A percentile compares a stretch with the other conserved stretches of the same genome.
Evolutionary conservation across 129 eudicot genomes (phyloP).

Genomic region (Flaveria ramosissima): DNA sequence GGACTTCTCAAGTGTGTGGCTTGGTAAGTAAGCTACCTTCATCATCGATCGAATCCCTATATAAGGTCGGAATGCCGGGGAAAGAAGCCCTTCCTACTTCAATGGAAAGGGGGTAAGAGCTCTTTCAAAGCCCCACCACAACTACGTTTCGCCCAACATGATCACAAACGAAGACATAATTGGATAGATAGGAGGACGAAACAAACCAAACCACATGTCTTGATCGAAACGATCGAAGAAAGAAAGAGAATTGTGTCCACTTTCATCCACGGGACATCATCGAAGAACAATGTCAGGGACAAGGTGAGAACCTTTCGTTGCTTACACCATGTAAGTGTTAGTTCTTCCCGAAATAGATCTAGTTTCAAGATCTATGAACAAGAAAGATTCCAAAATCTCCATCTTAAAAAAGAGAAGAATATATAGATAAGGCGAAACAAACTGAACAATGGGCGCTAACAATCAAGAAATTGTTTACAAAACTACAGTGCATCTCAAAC

Average conservation of each 20-base stretch:
- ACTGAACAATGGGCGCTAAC: not conserved
- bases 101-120: not conserved
- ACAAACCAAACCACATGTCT: too few relatives aligned
- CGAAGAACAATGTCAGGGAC: not conserved
- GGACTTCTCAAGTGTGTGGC: too few relatives aligned
- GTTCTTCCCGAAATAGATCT: not conserved
- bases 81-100: not conserved
- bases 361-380: not conserved
- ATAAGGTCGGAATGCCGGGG: not conserved
- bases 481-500: too few relatives aligned
- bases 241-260: too few relatives aligned
- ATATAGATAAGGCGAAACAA: not conserved
- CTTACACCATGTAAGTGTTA: not conserved
- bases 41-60: constrained; percentile 1
- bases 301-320: not conserved
- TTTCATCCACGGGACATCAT: not conserved
- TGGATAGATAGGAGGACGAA: too few relatives aligned
- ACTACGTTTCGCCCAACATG: too few relatives aligned
- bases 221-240: too few relatives aligned
- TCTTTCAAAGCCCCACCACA: too few relatives aligned
- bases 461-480: not conserved
- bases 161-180: too few relatives aligned
- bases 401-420: not conserved
- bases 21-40: constrained; percentile 14
- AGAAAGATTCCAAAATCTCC: not conserved